Percentiles rank a stretch among this genome's conserved stretches.
phyloP scores from a whole-genome alignment of 2,329 filamentous ascomycete genomes.

The Metarhizium robertsii region DNA sequence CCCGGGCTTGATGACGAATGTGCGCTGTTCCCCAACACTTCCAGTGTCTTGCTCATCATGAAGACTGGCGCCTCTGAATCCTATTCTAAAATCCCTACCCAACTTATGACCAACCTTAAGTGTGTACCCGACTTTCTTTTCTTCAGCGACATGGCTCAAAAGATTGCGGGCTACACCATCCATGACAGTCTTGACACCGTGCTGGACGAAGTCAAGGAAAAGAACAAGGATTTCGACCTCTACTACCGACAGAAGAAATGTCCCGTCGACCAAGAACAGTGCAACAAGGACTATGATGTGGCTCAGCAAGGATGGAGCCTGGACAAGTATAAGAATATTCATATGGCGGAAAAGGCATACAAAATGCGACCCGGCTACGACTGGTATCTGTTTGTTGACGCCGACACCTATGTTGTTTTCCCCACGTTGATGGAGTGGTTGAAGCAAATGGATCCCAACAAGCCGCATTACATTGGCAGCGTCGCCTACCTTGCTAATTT shows the following conservation, averaged over 20 bases:
- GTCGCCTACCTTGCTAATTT: constrained; percentile 31
- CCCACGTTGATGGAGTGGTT: constrained; percentile 42
- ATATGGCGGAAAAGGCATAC: constrained; percentile 47
- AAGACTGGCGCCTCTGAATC: constrained; percentile 50
- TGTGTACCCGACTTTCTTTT: constrained; percentile 43
- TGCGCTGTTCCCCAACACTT: constrained; percentile 32
- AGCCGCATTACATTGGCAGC: constrained; percentile 41
- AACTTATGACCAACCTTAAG: constrained; percentile 41
- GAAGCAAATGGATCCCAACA: constrained; percentile 28
- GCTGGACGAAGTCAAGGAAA: constrained; percentile 29
- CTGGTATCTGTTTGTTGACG: constrained; percentile 53
- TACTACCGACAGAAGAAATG: constrained; percentile 37
- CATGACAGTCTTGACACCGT: constrained; percentile 38
- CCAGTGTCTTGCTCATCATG: constrained; percentile 40
- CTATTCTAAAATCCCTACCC: constrained; percentile 41
- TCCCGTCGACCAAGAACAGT: constrained; percentile 33
- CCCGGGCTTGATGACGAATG: constrained; percentile 20
- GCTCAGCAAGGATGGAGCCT: constrained; percentile 37
- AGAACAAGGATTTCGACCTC: constrained; percentile 40
- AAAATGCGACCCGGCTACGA: constrained; percentile 39
- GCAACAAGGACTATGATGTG: constrained; percentile 23
- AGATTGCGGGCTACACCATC: constrained; percentile 33
- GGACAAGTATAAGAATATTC: constrained; percentile 55
- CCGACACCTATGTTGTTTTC: constrained; percentile 49
- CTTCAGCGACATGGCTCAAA: constrained; percentile 47